Evolutionary conservation across 306 rosid species (phyloP).

Genomic region (Gleditsia sinensis): DNA sequence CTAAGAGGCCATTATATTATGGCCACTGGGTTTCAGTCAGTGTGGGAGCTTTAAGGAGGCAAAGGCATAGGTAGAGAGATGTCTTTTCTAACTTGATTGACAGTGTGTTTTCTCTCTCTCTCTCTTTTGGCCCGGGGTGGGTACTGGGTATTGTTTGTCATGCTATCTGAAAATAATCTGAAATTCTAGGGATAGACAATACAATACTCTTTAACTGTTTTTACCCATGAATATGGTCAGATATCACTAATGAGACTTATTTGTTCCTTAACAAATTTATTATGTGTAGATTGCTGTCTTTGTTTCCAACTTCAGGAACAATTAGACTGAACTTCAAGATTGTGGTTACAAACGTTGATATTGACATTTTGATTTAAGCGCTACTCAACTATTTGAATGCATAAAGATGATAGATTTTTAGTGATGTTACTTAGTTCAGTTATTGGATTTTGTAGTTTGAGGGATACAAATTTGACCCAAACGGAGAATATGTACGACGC

Average conservation of each 20-base stretch:
- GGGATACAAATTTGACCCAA: slow-evolving; percentile 84
- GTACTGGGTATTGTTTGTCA: background rate
- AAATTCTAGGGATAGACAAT: background rate
- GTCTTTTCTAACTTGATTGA: background rate
- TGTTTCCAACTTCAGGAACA: background rate
- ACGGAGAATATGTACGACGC: slow-evolving; percentile 90
- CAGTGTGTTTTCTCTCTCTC: background rate
- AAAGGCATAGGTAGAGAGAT: too few relatives aligned
- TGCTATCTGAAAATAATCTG: background rate
- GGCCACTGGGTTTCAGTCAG: background rate
- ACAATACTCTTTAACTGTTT: background rate
- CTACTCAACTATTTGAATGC: slow-evolving; percentile 23
- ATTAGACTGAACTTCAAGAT: background rate
- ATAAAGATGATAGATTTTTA: slow-evolving; percentile 28
- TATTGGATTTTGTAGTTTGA: slow-evolving; percentile 63
- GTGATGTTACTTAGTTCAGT: slow-evolving; percentile 26
- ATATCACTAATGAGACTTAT: background rate
- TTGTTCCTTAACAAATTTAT: background rate
- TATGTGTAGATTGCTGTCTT: background rate
- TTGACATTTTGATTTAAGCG: slow-evolving; percentile 10
- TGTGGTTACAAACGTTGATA: background rate
- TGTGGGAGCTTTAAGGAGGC: background rate
- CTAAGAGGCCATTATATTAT: background rate
- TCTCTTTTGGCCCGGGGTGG: too few relatives aligned
- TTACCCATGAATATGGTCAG: background rate